Conservation (phyloP, 768 basidiomycete species). For the Hysterangium stoloniferum region DNA sequence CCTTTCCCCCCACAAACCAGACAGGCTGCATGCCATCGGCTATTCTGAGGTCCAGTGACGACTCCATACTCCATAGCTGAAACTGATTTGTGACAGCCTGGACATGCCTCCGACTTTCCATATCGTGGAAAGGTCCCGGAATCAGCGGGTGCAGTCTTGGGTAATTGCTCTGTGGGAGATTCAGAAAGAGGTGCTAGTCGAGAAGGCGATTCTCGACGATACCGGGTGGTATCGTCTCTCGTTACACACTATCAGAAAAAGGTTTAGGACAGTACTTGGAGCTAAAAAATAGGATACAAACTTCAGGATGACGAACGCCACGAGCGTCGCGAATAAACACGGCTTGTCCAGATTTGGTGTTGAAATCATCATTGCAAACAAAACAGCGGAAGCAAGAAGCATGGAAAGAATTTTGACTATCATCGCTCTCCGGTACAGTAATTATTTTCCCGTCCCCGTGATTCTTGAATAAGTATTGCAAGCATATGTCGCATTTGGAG, state of each 20-base stretch:
- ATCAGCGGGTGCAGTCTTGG: constrained; percentile 30
- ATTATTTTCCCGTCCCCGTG: constrained; percentile 59
- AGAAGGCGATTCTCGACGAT: neutral
- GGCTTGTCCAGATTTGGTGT: constrained; percentile 53
- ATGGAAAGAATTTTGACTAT: constrained; percentile 51
- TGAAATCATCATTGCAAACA: constrained; percentile 57
- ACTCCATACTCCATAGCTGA: constrained; percentile 82
- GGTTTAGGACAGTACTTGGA: neutral
- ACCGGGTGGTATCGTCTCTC: neutral
- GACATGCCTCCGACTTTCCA: constrained; percentile 55
- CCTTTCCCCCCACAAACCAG: constrained; percentile 74
- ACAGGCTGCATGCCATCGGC: constrained; percentile 72
- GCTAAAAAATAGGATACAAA: constrained; percentile 19
- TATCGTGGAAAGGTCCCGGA: constrained; percentile 41
- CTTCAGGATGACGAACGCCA: constrained; percentile 66
- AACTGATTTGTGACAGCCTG: constrained; percentile 66
- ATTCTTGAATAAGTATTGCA: constrained; percentile 46
- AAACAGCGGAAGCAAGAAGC: constrained; percentile 68
- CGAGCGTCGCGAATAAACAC: constrained; percentile 59
- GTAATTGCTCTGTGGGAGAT: constrained; percentile 32
- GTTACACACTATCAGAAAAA: neutral
- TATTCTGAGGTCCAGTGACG: constrained; percentile 76
- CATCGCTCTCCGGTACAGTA: constrained; percentile 60
- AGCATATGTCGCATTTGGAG: constrained; percentile 54
- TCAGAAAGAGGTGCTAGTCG: constrained; percentile 22